Evolutionary conservation across 139 green algal species (phyloP).

Genomic region (Chlamydomonas sp.): DNA sequence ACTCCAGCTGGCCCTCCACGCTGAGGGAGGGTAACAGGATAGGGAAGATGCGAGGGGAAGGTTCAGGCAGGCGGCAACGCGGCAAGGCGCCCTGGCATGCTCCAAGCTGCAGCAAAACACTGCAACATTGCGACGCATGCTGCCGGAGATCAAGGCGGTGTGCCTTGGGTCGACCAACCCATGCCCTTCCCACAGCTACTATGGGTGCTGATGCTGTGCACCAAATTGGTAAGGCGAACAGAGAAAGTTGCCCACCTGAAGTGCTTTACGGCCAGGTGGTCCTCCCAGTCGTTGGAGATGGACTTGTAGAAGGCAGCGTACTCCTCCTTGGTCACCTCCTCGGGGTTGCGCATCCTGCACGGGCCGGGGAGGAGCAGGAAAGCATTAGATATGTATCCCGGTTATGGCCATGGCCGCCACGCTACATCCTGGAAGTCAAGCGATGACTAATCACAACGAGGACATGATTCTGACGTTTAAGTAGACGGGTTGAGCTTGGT

Average conservation of each 20-base stretch:
- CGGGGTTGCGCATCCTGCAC: slow-evolving; percentile 92
- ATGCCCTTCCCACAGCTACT: too few species aligned
- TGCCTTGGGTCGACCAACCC: too few species aligned
- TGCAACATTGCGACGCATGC: not conserved
- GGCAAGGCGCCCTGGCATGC: too few species aligned
- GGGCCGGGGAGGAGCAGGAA: not conserved
- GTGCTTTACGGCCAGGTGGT: slow-evolving; percentile 81
- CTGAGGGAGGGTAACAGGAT: slow-evolving; percentile 20
- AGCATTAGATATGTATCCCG: not conserved
- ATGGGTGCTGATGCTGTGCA: too few species aligned
- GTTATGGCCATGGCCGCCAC: too few species aligned
- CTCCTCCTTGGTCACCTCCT: slow-evolving; percentile 97
- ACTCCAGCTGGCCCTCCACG: slow-evolving; percentile 99
- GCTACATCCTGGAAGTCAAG: too few species aligned
- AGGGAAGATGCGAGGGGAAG: not conserved
- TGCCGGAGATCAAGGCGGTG: not conserved
- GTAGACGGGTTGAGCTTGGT: not conserved
- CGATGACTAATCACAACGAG: not conserved
- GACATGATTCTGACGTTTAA: not conserved
- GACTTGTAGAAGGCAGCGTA: slow-evolving; percentile 98
- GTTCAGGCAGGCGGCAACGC: not conserved
- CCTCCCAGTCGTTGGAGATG: slow-evolving; percentile 99
- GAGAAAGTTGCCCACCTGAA: slow-evolving; percentile 13
- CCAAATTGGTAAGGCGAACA: too few species aligned
- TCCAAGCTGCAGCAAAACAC: too few species aligned